Conservation (phyloP, 2,329 filamentous ascomycete species). For the Rhexocercosporidium sp. region DNA sequence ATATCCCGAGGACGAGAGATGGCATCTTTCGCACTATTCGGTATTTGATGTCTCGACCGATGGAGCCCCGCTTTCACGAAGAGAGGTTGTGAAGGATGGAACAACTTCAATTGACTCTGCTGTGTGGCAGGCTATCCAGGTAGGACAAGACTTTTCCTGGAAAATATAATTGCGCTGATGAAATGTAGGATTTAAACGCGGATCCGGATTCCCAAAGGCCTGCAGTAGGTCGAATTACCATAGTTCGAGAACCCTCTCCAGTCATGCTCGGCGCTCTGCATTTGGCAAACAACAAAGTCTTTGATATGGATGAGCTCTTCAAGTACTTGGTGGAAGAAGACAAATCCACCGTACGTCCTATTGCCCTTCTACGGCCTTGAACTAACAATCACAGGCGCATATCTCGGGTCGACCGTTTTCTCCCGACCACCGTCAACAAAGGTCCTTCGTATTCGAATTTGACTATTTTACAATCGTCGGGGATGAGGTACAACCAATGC, state of each 20-base stretch:
- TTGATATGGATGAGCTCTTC: slow-evolving; percentile 68
- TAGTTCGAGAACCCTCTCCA: slow-evolving; percentile 65
- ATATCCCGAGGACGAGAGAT: slow-evolving; percentile 29
- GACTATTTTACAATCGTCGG: slow-evolving; percentile 69
- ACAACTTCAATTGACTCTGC: slow-evolving; percentile 34
- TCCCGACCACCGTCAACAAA: slow-evolving; percentile 52
- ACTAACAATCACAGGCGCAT: slow-evolving; percentile 24
- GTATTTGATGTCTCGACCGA: slow-evolving; percentile 37
- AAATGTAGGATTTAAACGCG: slow-evolving; percentile 33
- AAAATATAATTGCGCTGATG: slow-evolving; percentile 3
- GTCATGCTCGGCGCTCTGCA: slow-evolving; percentile 64
- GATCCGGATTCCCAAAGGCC: slow-evolving; percentile 25
- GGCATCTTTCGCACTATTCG: slow-evolving; percentile 37
- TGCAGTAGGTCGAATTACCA: slow-evolving; percentile 41
- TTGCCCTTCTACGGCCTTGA: slow-evolving; percentile 39
- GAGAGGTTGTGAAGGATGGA: slow-evolving; percentile 28
- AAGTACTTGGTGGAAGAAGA: slow-evolving; percentile 57
- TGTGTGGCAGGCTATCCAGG: slow-evolving; percentile 36
- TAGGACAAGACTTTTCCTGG: not conserved
- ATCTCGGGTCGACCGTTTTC: slow-evolving; percentile 30
- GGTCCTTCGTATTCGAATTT: slow-evolving; percentile 66
- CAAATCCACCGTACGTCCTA: slow-evolving; percentile 45
- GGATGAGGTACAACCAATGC: slow-evolving; percentile 58
- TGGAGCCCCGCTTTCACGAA: slow-evolving; percentile 34
- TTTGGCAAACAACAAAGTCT: slow-evolving; percentile 59